phyloP scores from a whole-genome alignment of 208 protist species.

The Trypanosoma conorhini region DNA sequence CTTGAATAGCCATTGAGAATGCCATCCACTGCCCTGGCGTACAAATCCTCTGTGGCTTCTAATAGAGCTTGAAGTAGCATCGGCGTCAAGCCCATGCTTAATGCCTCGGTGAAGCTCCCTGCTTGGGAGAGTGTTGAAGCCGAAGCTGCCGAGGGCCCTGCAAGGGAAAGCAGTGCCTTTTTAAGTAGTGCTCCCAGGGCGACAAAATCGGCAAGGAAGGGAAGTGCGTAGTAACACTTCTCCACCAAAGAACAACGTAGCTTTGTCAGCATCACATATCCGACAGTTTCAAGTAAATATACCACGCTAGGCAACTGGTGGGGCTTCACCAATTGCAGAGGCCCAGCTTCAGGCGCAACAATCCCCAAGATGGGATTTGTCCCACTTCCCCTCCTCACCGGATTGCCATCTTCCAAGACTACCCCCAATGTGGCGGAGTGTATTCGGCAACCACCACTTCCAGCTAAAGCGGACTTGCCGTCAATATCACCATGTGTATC shows the following conservation, averaged over 20 bases:
- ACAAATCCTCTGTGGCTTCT: conserved; percentile 3
- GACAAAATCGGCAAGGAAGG: conserved; percentile 25
- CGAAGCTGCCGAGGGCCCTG: too few relatives aligned
- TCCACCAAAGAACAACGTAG: conserved; percentile 7
- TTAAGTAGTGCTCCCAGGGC: conserved; percentile 6
- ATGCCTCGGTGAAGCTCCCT: neutral
- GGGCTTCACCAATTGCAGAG: neutral
- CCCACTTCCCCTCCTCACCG: too few relatives aligned
- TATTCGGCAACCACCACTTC: neutral
- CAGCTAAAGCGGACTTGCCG: neutral
- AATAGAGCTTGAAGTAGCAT: conserved; percentile 14
- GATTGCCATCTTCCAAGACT: neutral
- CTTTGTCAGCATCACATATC: conserved; percentile 34
- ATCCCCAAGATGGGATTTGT: neutral
- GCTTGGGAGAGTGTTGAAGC: too few relatives aligned
- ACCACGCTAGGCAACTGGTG: conserved; percentile 17
- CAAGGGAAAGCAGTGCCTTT: neutral
- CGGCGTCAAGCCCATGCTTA: neutral
- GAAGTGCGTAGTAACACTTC: conserved; percentile 25
- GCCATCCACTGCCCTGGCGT: neutral
- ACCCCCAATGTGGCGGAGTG: conserved; percentile 12
- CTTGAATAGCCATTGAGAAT: conserved; percentile 5
- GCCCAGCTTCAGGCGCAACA: neutral
- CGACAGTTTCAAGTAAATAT: conserved; percentile 23
- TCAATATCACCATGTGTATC: neutral